Percentiles rank a stretch among this genome's conserved stretches.
These are phyloP conservation scores for Boletus rubescentipes DNA, from an alignment of 768 basidiomycete genomes.

Conservation along the genomic window DNA sequence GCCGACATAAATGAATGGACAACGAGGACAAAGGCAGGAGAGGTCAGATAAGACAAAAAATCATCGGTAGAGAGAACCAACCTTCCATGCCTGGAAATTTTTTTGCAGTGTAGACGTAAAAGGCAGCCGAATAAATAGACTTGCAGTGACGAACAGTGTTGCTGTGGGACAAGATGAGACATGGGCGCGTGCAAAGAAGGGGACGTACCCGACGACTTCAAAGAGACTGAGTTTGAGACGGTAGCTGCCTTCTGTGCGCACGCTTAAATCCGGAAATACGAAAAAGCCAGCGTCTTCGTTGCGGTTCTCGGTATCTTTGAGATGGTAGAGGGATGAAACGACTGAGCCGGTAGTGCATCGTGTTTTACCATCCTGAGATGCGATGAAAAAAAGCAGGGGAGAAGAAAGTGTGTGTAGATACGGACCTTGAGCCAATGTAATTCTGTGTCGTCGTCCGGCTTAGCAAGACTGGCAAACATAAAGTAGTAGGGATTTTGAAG, in stretches of 20 bases:
- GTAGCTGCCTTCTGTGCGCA: conserved; percentile 90
- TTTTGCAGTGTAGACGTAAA: conserved; percentile 95
- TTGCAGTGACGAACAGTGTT: conserved; percentile 89
- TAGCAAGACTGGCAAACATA: conserved; percentile 90
- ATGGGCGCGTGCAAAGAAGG: not conserved
- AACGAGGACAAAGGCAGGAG: conserved; percentile 11
- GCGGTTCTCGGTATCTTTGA: conserved; percentile 70
- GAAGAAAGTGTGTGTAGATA: not conserved
- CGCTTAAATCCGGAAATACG: conserved; percentile 92
- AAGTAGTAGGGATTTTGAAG: conserved; percentile 94
- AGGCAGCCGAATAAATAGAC: conserved; percentile 82
- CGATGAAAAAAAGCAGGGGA: not conserved
- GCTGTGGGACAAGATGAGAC: conserved; percentile 36
- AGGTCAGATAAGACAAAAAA: conserved; percentile 24
- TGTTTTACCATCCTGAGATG: conserved; percentile 75
- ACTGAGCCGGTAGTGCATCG: conserved; percentile 89
- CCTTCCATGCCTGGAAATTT: conserved; percentile 97
- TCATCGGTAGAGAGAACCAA: conserved; percentile 33
- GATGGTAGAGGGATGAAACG: conserved; percentile 87
- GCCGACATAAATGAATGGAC: conserved; percentile 12
- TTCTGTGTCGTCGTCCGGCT: conserved; percentile 87
- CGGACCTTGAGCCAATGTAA: conserved; percentile 80
- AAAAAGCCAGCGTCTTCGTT: conserved; percentile 86
- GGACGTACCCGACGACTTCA: conserved; percentile 85
- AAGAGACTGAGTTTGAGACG: conserved; percentile 69